Base-by-base conservation (phyloP, 148 eudicot genomes). In the Tetragonia tetragonoides region DNA sequence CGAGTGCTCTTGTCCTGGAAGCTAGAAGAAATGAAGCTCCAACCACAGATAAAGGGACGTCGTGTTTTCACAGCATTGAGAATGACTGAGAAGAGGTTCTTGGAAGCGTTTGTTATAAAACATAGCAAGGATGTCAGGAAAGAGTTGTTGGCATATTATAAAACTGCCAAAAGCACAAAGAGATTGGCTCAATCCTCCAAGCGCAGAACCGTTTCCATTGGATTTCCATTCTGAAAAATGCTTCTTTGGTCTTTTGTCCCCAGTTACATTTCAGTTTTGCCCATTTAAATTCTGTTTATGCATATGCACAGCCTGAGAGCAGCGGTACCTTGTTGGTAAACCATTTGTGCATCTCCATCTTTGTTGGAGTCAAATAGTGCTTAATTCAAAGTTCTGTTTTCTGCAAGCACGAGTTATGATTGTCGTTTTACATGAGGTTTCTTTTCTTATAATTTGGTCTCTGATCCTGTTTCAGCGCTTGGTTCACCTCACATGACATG, bases 21-120 rank as follows among this genome's bases (percentile, higher is more conserved):
- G 81, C 84, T 93, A 60, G 83, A 86, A 62, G 90, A 87, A 28
- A 84, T 91, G 97, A 87, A 79, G 42, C 86, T 93, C 61, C 40
- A 39, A 49, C 97, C 97, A 10, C 81, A 77, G 53, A 83, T 93
- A 5, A 80, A 84, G 46, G 91, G 89, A 53, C 84, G 86, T 60
- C 3, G 3, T 7, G n/a, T 93, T 78, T 59, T 91, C 61, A 86
- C 70, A 54, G 94, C 98, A 40, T 63, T 93, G 79, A 86, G 98
- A 80, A 91, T 92, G 97, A 41, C 73, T 2, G 98, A 90, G 51
- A 77, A 81, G 77, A 79, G 90, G 80, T 90, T 93, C 80, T 14
- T 82, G 41, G 66, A 84, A 73, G 88, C 66, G 6, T 91, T 83
- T 47, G 77, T 93, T 34, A 23, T 37, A 1, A 83, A 94, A 70